Percentiles rank a stretch among this genome's conserved stretches.
Evolutionary conservation across 2,329 filamentous ascomycete genomes (phyloP).

Genomic region (Pseudofabraea citricarpa): DNA sequence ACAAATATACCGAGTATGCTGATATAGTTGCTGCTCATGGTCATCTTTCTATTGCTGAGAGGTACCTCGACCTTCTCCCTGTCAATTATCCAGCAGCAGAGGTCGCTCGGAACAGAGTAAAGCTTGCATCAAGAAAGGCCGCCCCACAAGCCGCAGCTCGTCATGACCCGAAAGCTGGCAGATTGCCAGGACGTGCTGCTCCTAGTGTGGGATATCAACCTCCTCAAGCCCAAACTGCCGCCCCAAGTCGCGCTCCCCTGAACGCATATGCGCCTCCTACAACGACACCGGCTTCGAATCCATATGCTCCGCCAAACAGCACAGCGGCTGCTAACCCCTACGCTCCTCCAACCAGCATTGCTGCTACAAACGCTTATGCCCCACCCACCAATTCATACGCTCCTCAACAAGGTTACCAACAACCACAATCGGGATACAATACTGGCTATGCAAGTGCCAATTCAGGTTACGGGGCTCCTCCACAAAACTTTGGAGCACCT

Average conservation of each 20-base stretch:
- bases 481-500: conserved; percentile 41
- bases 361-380: conserved; percentile 32
- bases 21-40: conserved; percentile 91
- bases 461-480: conserved; percentile 23
- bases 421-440: conserved; percentile 24
- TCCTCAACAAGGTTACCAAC: conserved; percentile 34
- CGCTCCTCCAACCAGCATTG: conserved; percentile 30
- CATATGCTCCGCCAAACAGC: conserved; percentile 42
- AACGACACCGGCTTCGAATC: conserved; percentile 33
- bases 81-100: conserved; percentile 80
- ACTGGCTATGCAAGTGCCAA: conserved; percentile 23
- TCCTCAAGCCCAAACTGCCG: conserved; percentile 32
- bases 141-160: conserved; percentile 31
- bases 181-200: conserved; percentile 38
- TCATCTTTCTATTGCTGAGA: conserved; percentile 79
- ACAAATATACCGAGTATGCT: conserved; percentile 95
- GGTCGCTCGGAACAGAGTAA: conserved; percentile 78
- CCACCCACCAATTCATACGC: conserved; percentile 28
- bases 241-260: conserved; percentile 21
- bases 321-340: conserved; percentile 42
- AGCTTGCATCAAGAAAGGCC: conserved; percentile 70
- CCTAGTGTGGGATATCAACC: conserved; percentile 43
- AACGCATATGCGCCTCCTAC: conserved; percentile 33
- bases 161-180: conserved; percentile 30
- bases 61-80: conserved; percentile 85